phyloP scores from a whole-genome alignment of 2,329 filamentous ascomycete species.

The Calonectria pseudoreteaudii region DNA sequence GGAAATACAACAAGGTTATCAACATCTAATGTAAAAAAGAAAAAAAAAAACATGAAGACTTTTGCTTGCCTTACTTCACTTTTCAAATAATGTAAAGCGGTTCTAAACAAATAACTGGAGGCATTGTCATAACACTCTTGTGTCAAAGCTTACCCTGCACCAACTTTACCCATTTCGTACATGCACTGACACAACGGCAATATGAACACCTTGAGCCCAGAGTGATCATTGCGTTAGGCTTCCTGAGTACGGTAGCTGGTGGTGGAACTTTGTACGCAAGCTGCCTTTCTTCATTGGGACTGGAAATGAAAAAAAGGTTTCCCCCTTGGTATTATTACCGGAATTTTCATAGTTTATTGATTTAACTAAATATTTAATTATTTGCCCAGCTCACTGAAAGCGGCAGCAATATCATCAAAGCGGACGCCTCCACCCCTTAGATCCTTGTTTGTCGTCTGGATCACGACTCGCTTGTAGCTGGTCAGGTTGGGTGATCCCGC shows the following conservation, averaged over 20 bases:
- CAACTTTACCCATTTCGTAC: neutral
- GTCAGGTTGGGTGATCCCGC: constrained; percentile 56
- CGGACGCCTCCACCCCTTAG: constrained; percentile 37
- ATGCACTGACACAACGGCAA: neutral
- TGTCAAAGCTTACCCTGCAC: neutral
- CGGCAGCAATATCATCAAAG: constrained; percentile 29
- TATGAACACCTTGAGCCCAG: neutral
- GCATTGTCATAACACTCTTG: neutral
- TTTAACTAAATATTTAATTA: neutral
- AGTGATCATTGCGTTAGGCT: neutral
- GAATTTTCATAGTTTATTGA: neutral
- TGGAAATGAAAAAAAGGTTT: neutral
- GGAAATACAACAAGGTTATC: neutral
- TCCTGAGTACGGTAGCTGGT: neutral
- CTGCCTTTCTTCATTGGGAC: neutral
- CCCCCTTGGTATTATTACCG: neutral
- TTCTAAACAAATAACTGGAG: neutral
- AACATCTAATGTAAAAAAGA: no score
- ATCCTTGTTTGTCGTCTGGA: constrained; percentile 48
- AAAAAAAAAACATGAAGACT: neutral
- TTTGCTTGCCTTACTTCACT: neutral
- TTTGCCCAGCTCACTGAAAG: constrained; percentile 9
- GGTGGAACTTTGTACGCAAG: neutral
- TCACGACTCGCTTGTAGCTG: constrained; percentile 58
- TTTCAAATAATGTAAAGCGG: neutral